These are phyloP conservation scores for Saprolegnia diclina DNA, from an alignment of 352 stramenopile species.

Conservation along the genomic window DNA sequence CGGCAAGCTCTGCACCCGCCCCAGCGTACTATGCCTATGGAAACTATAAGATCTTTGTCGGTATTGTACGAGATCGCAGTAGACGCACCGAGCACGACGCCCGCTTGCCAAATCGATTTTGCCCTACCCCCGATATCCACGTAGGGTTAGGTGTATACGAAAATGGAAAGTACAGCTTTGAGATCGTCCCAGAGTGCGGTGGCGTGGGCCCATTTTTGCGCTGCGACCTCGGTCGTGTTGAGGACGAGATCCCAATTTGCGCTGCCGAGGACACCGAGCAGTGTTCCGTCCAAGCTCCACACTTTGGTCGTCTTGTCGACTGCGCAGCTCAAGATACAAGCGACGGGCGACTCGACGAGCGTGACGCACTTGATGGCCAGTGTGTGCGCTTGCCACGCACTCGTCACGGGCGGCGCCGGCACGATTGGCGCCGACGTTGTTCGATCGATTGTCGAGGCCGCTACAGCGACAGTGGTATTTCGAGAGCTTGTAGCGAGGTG, in stretches of 20 bases:
- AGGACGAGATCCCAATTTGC: slow-evolving; percentile 45
- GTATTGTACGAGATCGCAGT: too few species aligned
- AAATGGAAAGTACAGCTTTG: slow-evolving; percentile 28
- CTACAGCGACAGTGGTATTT: background rate
- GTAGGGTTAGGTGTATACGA: background rate
- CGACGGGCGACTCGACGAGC: slow-evolving; percentile 49
- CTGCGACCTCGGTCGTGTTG: slow-evolving; percentile 35
- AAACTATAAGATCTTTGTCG: too few species aligned
- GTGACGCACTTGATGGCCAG: slow-evolving; percentile 46
- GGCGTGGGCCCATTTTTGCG: slow-evolving; percentile 45
- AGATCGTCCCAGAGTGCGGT: slow-evolving; percentile 53
- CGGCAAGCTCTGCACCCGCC: background rate
- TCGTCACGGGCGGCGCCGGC: background rate
- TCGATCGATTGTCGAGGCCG: background rate
- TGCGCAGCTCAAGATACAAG: slow-evolving; percentile 52
- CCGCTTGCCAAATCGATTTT: background rate
- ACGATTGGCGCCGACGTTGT: background rate
- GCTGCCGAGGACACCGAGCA: slow-evolving; percentile 37
- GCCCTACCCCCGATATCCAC: slow-evolving; percentile 1
- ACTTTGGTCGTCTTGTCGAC: slow-evolving; percentile 55
- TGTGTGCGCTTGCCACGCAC: slow-evolving; percentile 29
- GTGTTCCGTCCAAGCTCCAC: slow-evolving; percentile 48
- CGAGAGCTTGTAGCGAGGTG: background rate
- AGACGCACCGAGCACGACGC: too few species aligned
- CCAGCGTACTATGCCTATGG: too few species aligned